Evolutionary conservation across 1,139 yeast genomes (phyloP), one percentile per base, ranked within the genome.

Genomic region (Arxiozyma slooffiae): DNA sequence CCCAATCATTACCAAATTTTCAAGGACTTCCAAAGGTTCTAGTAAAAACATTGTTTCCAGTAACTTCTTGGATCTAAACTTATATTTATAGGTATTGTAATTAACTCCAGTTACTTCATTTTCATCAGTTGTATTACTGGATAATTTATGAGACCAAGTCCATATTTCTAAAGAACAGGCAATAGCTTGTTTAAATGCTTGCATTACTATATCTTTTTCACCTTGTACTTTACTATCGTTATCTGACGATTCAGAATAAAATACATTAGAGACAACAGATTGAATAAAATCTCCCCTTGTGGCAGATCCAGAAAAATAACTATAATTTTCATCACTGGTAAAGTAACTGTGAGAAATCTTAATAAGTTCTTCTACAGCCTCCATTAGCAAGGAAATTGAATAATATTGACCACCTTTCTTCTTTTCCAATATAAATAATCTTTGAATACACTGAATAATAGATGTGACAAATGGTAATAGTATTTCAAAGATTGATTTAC

Each of bases 21-120:
- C 94, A 52, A 89, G 68, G 0, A 85, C 81, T 60, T 88, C 95
- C 48, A 79, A 71, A 18, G 94, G 82, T 62, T 87, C 95, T 41
- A 85, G 64, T 6, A 74, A 74, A 68, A 83, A 82, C 49, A 87
- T 68, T n/a, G 79, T 72, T 54, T 85, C 92, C 53, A 90, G 66
- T 20, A 89, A 65, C 56, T 77, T 80, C 48, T 87, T 79, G 0
- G 94, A 74, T 58, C 84, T 79, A 57, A 84, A 85, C 60, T 85
- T 87, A 60, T 88, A 71, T 53, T 82, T 82, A 48, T 82, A 76
- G 0, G 86, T 80, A 50, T 80, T 74, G 58, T 78, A 79, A 43
- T 53, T 55, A 11, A 44, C 22, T 9, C 20, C 30, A 20, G 11
- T 42, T 9, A 11, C 3, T 7, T 41, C 44, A 22, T 38, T 61